A percentile compares a stretch with the other conserved stretches of the same genome.
Evolutionary conservation across 2,329 filamentous ascomycete species (phyloP).

Genomic region (Onygenales sp.): DNA sequence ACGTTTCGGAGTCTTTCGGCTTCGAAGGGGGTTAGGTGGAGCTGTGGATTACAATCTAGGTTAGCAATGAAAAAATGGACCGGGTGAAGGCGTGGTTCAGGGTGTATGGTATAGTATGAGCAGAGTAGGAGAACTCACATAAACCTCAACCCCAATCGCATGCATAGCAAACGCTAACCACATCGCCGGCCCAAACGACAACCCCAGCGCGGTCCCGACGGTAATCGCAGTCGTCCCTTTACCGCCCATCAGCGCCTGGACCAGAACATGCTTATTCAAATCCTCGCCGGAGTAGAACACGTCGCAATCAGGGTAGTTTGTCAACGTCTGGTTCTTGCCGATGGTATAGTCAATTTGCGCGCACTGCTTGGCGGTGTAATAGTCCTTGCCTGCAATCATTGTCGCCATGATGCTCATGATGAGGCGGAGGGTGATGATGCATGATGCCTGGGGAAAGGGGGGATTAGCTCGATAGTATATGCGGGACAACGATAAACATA

Average conservation of each 20-base stretch:
- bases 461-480: not conserved
- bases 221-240: constrained; percentile 15
- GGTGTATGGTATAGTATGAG: not conserved
- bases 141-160: constrained; percentile 39
- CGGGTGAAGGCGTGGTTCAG: not conserved
- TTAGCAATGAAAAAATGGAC: too few relatives aligned
- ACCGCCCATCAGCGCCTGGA: constrained; percentile 8
- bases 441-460: constrained; percentile 1
- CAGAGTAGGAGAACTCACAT: constrained; percentile 31
- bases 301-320: constrained; percentile 20
- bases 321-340: constrained; percentile 26
- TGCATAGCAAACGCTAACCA: constrained; percentile 48
- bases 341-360: constrained; percentile 38
- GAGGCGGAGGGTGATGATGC: constrained; percentile 19
- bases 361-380: constrained; percentile 34
- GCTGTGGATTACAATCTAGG: not conserved
- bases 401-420: constrained; percentile 32
- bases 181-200: constrained; percentile 42
- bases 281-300: constrained; percentile 13
- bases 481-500: constrained; percentile 6
- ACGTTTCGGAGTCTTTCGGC: constrained; percentile 43
- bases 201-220: constrained; percentile 35
- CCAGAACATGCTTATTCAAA: constrained; percentile 12
- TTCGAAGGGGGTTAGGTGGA: constrained; percentile 45
- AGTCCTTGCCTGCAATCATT: constrained; percentile 28